Evolutionary conservation across 345 rosid species (phyloP), one percentile per base, ranked within the genome.

Genomic region (Streptanthus diversifolius): DNA sequence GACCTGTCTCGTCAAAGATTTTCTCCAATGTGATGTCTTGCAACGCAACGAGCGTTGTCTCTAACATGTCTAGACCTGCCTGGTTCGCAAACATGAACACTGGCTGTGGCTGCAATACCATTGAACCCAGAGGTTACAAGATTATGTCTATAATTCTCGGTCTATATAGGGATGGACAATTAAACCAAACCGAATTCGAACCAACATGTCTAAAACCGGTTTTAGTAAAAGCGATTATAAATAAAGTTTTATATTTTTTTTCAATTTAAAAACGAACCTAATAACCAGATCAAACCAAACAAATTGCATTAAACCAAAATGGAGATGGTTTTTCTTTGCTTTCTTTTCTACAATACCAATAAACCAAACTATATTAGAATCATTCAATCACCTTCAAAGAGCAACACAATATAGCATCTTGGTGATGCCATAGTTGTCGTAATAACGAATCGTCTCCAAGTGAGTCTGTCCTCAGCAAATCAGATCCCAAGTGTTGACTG

Each of bases 1-100:
- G 88, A 30, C 97, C 96, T 3, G 98, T 77, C 58, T 89, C 98
- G 43, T 90, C 91, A 0, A 93, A 90, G 58, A 93, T 90, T 72
- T 89, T 90, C 51, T 93, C 98, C 32, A 93, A 76, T 6, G 92
- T 84, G 70, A 93, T 83, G 63, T 93, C 97, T 81, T 93, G 98
- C 33, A 93, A 83, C 12, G 98, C 91, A 40, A 90, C 87, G 2
- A 93, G 82, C 5, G 98, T 93, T n/a, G 98, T 90, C 84, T 93
- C 98, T 36, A 90, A 83, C 98, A 93, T 93, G 83, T 93, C 97
- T 8, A 93, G 84, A 41, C 98, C 98, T 0, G 96, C 98, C 65
- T 93, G 97, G 79, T 93, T 93, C 11, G 96, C 96, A 35, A 93
- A 93, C 71, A 83, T 84, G 84, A 93, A 89, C 66, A 93, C 92